A percentile compares a stretch with the other conserved stretches of the same genome.
Evolutionary conservation across 768 basidiomycete genomes (phyloP).

Genomic region (Holtermannia corniformis): DNA sequence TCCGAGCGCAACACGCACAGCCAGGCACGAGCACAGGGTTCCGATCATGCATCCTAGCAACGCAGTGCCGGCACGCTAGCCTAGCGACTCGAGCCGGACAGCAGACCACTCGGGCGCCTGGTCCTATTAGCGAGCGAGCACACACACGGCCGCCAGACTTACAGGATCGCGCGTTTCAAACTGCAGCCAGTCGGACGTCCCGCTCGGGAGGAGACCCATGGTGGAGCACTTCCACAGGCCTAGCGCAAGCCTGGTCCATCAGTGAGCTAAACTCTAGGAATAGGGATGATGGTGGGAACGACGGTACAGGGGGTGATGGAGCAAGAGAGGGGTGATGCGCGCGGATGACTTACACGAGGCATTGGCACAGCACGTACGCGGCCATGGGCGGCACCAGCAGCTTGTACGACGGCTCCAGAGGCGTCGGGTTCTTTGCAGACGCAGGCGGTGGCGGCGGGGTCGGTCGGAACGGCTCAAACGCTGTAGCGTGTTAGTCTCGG

Average conservation of each 20-base stretch:
- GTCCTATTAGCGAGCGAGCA: background rate
- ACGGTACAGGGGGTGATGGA: background rate
- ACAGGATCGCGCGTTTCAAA: constrained; percentile 74
- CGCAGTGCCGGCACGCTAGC: constrained; percentile 8
- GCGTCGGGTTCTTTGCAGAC: constrained; percentile 1
- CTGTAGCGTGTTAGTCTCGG: constrained; percentile 19
- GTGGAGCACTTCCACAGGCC: constrained; percentile 87
- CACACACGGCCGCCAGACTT: constrained; percentile 31
- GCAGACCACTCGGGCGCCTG: constrained; percentile 40
- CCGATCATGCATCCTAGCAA: no score
- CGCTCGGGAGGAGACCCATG: constrained; percentile 83
- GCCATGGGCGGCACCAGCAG: constrained; percentile 27
- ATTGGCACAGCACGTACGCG: constrained; percentile 35
- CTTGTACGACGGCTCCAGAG: constrained; percentile 16
- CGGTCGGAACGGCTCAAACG: constrained; percentile 60
- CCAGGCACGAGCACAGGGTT: no score
- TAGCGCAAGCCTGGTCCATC: constrained; percentile 62
- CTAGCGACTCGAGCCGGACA: constrained; percentile 20
- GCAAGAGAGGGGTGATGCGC: background rate
- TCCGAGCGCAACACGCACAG: no score
- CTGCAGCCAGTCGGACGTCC: constrained; percentile 88
- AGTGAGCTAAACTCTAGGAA: background rate
- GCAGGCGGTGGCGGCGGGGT: constrained; percentile 8
- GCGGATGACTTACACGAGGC: constrained; percentile 32
- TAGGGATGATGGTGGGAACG: background rate